A percentile compares a stretch with the other conserved stretches of the same genome.
Conservation (phyloP, 768 basidiomycete genomes). For the Leucogyrophana mollusca region DNA sequence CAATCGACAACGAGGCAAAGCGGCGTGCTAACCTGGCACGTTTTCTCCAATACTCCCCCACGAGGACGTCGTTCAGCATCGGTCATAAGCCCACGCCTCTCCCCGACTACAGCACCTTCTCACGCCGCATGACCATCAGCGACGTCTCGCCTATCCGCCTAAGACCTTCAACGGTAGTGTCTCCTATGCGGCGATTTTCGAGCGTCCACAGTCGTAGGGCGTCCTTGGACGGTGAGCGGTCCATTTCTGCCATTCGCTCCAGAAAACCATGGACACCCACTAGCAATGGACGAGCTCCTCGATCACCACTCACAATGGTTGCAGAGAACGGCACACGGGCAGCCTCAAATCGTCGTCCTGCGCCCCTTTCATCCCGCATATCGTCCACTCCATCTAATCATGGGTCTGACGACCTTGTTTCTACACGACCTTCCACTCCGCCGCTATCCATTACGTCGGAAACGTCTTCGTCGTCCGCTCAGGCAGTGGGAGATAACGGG, state of each 20-base stretch:
- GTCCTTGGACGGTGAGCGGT: conserved; percentile 24
- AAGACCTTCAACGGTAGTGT: conserved; percentile 24
- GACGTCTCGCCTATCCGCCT: conserved; percentile 34
- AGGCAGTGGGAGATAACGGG: conserved; percentile 13
- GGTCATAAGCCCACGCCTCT: conserved; percentile 29
- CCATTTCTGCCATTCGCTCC: conserved; percentile 27
- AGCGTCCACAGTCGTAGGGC: conserved; percentile 22
- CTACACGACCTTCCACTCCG: conserved; percentile 27
- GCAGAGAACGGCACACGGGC: conserved; percentile 17
- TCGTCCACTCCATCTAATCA: conserved; percentile 14
- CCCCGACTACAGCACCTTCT: conserved; percentile 25
- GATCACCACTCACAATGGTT: conserved; percentile 13
- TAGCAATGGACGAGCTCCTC: conserved; percentile 8
- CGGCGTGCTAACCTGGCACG: conserved; percentile 35
- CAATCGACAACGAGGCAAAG: conserved; percentile 22
- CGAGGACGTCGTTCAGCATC: conserved; percentile 30
- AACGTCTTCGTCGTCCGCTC: conserved; percentile 21
- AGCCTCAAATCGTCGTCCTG: conserved; percentile 16
- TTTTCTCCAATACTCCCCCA: conserved; percentile 37
- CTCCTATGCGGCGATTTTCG: conserved; percentile 23
- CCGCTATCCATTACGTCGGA: conserved; percentile 26
- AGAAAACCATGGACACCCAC: conserved; percentile 21
- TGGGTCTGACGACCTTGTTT: conserved; percentile 20
- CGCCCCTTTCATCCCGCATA: conserved; percentile 19
- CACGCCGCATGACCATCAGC: conserved; percentile 34